These are phyloP conservation scores for Colletotrichum theobromicola DNA, from an alignment of 2,329 filamentous ascomycete species.

Conservation along the genomic window DNA sequence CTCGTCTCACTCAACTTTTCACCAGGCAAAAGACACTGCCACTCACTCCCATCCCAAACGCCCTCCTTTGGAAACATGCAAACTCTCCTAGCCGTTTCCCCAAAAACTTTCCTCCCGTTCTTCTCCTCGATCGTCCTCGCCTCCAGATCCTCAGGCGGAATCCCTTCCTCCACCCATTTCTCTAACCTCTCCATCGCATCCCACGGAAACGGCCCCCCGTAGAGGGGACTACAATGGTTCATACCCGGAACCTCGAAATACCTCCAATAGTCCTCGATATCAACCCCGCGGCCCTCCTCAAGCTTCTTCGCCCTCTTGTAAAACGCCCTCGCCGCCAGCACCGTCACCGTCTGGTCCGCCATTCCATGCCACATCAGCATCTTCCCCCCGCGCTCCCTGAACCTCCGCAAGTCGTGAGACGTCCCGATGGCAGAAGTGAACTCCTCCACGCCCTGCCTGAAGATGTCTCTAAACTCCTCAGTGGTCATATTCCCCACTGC, in stretches of 20 bases:
- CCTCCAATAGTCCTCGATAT: background rate
- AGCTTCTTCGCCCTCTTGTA: background rate
- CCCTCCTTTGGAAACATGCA: background rate
- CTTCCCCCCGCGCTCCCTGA: conserved; percentile 40
- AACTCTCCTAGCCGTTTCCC: background rate
- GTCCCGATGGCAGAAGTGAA: conserved; percentile 29
- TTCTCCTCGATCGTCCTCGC: background rate
- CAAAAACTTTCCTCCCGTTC: background rate
- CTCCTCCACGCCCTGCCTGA: conserved; percentile 23
- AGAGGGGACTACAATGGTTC: conserved; percentile 45
- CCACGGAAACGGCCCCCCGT: background rate
- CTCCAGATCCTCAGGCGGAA: conserved; percentile 39
- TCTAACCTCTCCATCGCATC: conserved; percentile 21
- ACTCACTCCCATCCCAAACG: background rate
- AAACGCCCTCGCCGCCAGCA: background rate
- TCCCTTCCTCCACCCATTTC: conserved; percentile 62
- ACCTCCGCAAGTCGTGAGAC: conserved; percentile 31
- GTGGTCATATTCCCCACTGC: conserved; percentile 13
- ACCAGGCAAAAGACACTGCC: background rate
- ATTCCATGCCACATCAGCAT: conserved; percentile 46
- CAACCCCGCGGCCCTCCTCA: background rate
- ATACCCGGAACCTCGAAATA: conserved; percentile 57
- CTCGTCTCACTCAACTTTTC: background rate
- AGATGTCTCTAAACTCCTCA: conserved; percentile 6
- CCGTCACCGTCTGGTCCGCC: conserved; percentile 39